Base-by-base conservation (phyloP, 2,329 filamentous ascomycete genomes). In the Acephala macrosclerotiorum region DNA sequence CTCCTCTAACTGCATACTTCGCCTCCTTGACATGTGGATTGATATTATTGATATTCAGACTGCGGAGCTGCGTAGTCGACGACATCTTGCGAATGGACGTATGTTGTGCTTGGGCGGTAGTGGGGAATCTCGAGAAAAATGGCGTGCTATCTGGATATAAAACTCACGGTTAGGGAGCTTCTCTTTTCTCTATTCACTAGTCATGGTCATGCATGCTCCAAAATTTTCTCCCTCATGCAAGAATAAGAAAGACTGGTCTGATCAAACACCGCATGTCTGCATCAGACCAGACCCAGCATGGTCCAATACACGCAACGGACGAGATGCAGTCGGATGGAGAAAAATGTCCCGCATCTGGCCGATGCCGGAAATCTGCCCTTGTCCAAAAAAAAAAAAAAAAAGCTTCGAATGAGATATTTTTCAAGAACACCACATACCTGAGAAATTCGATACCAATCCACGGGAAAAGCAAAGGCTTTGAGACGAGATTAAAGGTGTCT, bases 1-100 rank as follows among this genome's bases (percentile, higher is more conserved):
- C 96, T 76, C 96, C 96, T 74, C 96, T 93, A 64, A 99, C 96
- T 72, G 96, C 96, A 83, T 99, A 99, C 82, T 97, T 90, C 76
- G 96, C 96, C 68, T 89, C 88, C 77, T 90, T 89, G 71, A 98
- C 87, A 79, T 96, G 87, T 58, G 89, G 92, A 83, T 98, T 99
- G 85, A 99, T 97, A 83, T 96, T 97, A 80, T 93, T 85, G 75
- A 92, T 84, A 74, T 85, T 91, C 73, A 99, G 84, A 66, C 83
- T 82, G 58, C 81, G 80, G 66, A 83, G 79, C 18, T 72, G 61
- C 14, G 77, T 69, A 26, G 81, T 79, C 55, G 72, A 68, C 14
- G 76, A 77, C 75, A 77, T 77, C n/a, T 61, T 57, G 26, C 53
- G 47, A 53, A n/a, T 58, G 9, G 58, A n/a, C 4, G 12, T 57